These are phyloP conservation scores for Rostrohypoxylon terebratum DNA, from an alignment of 495 filamentous ascomycete species.

Conservation along the genomic window DNA sequence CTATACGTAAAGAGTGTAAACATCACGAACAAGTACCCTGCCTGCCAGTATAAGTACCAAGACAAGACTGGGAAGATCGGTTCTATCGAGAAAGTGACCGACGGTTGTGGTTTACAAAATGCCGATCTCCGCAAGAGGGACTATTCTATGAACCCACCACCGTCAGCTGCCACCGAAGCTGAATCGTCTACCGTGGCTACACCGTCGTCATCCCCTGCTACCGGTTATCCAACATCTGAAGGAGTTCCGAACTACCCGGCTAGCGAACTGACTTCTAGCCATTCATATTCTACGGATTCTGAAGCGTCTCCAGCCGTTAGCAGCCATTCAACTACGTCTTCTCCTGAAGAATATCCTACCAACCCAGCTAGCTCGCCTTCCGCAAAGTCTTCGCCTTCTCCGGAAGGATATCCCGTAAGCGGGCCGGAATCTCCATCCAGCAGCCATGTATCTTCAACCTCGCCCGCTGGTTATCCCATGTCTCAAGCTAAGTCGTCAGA, in stretches of 20 bases:
- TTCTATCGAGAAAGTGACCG: conserved; percentile 43
- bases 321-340: conserved; percentile 16
- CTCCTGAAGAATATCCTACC: conserved; percentile 25
- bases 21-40: conserved; percentile 63
- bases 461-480: conserved; percentile 8
- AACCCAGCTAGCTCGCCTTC: conserved; percentile 21
- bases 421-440: conserved; percentile 9
- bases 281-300: conserved; percentile 3
- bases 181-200: conserved; percentile 12
- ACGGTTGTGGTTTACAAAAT: conserved; percentile 30
- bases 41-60: conserved; percentile 54
- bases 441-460: background rate
- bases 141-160: conserved; percentile 23
- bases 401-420: conserved; percentile 12
- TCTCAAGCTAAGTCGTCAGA: conserved; percentile 18
- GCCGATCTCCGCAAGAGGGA: conserved; percentile 29
- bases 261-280: conserved; percentile 8
- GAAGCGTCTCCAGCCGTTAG: conserved; percentile 25
- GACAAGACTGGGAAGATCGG: conserved; percentile 48
- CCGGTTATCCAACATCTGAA: conserved; percentile 6
- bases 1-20: conserved; percentile 73
- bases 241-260: conserved; percentile 4
- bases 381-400: conserved; percentile 9
- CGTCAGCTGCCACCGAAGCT: conserved; percentile 7
- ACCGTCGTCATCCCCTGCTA: conserved; percentile 1